Conservation (phyloP, 371 early-diverging fungal genomes). For the Mortierella polycephala region DNA sequence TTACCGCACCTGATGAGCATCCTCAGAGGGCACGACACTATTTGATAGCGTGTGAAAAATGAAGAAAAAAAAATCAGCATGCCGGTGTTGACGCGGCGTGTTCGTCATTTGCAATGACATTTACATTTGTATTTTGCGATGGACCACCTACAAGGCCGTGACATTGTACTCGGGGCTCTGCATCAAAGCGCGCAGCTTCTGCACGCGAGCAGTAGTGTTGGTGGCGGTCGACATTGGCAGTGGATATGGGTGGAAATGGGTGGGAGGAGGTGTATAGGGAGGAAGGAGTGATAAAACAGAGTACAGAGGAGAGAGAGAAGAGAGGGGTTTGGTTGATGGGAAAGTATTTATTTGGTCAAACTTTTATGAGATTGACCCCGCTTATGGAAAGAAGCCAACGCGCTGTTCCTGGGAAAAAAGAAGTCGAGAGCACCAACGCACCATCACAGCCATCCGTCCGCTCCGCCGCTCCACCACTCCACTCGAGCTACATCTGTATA, state of each 20-base stretch:
- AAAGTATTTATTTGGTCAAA: not conserved
- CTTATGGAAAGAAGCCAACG: conserved; percentile 7
- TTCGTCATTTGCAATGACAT: not conserved
- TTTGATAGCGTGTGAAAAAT: conserved; percentile 16
- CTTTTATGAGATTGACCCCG: conserved; percentile 2
- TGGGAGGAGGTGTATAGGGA: not conserved
- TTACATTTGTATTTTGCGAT: no score
- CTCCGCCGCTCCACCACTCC: not conserved
- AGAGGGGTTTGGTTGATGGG: not conserved
- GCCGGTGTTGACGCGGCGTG: not conserved
- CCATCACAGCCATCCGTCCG: no score
- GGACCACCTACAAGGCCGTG: conserved; percentile 75
- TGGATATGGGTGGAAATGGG: not conserved
- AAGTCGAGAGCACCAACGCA: no score
- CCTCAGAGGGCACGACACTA: conserved; percentile 92
- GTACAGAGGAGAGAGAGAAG: conserved; percentile 4
- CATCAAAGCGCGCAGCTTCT: conserved; percentile 81
- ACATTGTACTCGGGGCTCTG: conserved; percentile 65
- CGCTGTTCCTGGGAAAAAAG: not conserved
- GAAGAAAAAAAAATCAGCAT: conserved; percentile 20
- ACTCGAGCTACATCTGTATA: no score
- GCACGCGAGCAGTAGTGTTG: conserved; percentile 70
- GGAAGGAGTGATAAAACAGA: conserved; percentile 2
- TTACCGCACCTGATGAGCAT: conserved; percentile 90
- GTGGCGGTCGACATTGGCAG: conserved; percentile 37